A percentile compares a stretch with the other conserved stretches of the same genome.
phyloP scores from a whole-genome alignment of 345 rosid species.

The Eutrema heterophyllum region DNA sequence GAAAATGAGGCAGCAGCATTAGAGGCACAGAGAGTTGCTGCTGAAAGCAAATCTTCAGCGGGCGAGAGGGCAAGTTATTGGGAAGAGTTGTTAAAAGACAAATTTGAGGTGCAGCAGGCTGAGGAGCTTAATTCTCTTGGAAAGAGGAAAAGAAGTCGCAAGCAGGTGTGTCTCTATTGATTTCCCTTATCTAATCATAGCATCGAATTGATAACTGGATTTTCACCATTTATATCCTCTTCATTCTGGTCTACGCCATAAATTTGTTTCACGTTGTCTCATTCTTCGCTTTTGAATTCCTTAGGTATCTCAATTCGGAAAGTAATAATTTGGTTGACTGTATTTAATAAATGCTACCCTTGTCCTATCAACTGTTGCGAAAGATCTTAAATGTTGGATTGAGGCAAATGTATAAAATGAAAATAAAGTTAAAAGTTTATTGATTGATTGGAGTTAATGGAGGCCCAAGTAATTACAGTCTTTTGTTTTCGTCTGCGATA shows the following conservation, averaged over 20 bases:
- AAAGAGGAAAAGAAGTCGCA: constrained; percentile 93
- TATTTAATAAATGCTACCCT: background rate
- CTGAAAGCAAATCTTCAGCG: constrained; percentile 49
- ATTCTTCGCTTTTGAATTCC: constrained; percentile 8
- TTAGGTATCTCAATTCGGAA: background rate
- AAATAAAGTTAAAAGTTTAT: background rate
- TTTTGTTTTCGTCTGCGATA: background rate
- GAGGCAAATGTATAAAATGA: background rate
- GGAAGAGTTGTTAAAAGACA: constrained; percentile 90
- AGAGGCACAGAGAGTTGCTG: constrained; percentile 54
- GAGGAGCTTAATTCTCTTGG: constrained; percentile 88
- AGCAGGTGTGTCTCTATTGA: constrained; percentile 58
- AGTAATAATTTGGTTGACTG: background rate
- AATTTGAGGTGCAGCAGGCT: constrained; percentile 69
- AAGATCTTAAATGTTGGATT: background rate
- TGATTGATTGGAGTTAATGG: constrained; percentile 2
- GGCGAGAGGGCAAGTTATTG: constrained; percentile 74
- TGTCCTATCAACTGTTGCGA: background rate
- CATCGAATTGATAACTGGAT: constrained; percentile 2
- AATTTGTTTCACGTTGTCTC: background rate
- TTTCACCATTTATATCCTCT: background rate
- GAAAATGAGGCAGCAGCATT: constrained; percentile 70
- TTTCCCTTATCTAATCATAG: background rate
- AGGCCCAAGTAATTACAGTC: background rate
- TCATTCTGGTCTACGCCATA: background rate